A percentile compares a stretch with the other conserved stretches of the same genome.
Conservation (phyloP, 2,329 filamentous ascomycete genomes). For the Albifimbria verrucaria region DNA sequence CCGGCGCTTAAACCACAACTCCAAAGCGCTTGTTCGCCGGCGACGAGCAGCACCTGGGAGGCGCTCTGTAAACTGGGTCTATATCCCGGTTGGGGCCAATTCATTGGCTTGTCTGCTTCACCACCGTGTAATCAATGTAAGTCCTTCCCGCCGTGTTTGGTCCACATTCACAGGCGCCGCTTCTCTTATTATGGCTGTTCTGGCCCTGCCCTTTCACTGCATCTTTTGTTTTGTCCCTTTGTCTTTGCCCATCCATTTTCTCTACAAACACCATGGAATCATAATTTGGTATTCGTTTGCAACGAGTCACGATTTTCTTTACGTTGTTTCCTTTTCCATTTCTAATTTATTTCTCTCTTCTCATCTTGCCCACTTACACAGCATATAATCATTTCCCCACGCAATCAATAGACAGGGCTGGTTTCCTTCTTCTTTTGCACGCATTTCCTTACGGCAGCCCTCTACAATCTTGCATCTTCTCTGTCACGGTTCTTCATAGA, state of each 20-base stretch:
- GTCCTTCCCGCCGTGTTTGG: slow-evolving; percentile 9
- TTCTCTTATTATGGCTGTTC: slow-evolving; percentile 21
- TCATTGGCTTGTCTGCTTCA: slow-evolving; percentile 13
- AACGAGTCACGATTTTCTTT: slow-evolving; percentile 6
- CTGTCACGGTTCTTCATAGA: slow-evolving; percentile 2
- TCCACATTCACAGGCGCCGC: slow-evolving; percentile 8
- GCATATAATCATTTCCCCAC: background rate
- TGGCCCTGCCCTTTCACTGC: slow-evolving; percentile 11
- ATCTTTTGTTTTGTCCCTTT: background rate
- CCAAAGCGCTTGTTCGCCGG: slow-evolving; percentile 5
- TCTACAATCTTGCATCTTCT: background rate
- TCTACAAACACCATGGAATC: slow-evolving; percentile 11
- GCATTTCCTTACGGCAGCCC: background rate
- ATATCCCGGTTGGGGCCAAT: slow-evolving; percentile 9
- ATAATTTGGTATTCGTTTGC: slow-evolving; percentile 9
- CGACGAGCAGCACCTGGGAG: slow-evolving; percentile 10
- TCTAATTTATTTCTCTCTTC: slow-evolving; percentile 4
- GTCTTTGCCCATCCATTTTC: slow-evolving; percentile 8
- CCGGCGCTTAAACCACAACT: background rate
- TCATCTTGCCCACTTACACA: slow-evolving; percentile 4
- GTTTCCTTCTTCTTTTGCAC: background rate
- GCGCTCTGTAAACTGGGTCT: slow-evolving; percentile 11
- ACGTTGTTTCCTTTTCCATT: slow-evolving; percentile 6
- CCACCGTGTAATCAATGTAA: slow-evolving; percentile 20
- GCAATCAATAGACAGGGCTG: background rate